Evolutionary conservation across 176 grass and related monocot genomes (phyloP), one percentile per base, ranked within the genome.

Genomic region (Oryza longistaminata): DNA sequence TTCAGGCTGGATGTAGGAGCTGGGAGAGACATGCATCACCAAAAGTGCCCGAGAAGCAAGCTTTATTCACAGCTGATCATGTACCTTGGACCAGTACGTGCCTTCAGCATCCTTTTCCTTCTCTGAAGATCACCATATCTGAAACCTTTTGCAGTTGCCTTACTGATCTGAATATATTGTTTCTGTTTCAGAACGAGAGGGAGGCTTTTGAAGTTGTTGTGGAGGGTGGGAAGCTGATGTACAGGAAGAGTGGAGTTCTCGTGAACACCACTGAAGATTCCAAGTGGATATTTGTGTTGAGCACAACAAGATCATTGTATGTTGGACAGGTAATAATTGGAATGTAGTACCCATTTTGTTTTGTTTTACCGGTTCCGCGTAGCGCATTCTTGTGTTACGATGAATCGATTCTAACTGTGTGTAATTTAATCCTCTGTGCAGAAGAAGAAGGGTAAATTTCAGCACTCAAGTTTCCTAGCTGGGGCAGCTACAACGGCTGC

Each of bases 201-300:
- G 88, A 86, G 1, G 66, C 50, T 3, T 99, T 88, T 29, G 93
- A 99, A 52, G 97, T 99, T 4, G 79, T 90, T 39, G 92, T 94
- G 55, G 86, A 92, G 76, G 37, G 49, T 21, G 97, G 97, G 61
- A 91, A 84, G 82, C 84, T 99, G 1, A 11, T 88, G 43, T 99
- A 99, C 81, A 94, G 60, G 75, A 66, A 89, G 72, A 88, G 50
- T 12, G 86, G 89, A 15, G 39, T 27, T 7, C 39, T 70, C 5
- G 84, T 96, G 74, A 86, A 90, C 65, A 92, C 92, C 0, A 94
- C 85, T 15, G 90, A 99, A 71, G 97, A 87, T 68, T 85, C 90
- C 22, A 99, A 99, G 75, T 99, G 97, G 93, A 99, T 99, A 89
- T 99, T 99, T 77, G 97, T 99, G 71, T 82, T 94, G 16, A 99